A percentile compares a stretch with the other conserved stretches of the same genome.
These are phyloP conservation scores for Vanrija sp. DNA, from an alignment of 1,284 basidiomycete species.

Conservation along the genomic window DNA sequence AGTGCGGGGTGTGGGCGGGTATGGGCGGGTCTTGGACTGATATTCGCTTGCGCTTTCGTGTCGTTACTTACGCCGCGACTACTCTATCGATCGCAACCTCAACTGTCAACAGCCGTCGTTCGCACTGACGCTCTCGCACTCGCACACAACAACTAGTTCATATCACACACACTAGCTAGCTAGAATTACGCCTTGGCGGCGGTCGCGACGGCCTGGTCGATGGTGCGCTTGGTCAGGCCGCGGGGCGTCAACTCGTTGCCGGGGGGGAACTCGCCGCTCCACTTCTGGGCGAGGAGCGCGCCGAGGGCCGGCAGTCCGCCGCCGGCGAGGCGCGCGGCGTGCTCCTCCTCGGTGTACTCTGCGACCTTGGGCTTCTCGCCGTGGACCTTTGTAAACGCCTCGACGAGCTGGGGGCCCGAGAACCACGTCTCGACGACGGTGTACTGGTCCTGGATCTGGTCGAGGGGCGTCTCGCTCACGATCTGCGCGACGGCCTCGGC, in stretches of 20 bases:
- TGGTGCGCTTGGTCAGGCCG: too few relatives aligned
- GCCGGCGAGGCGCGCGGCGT: not conserved
- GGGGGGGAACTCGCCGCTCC: not conserved
- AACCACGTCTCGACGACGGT: not conserved
- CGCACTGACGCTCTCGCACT: too few relatives aligned
- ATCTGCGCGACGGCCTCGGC: not conserved
- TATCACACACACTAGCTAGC: too few relatives aligned
- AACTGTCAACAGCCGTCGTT: too few relatives aligned
- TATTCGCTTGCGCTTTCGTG: too few relatives aligned
- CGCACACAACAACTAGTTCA: too few relatives aligned
- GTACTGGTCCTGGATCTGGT: not conserved
- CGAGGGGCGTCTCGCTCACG: not conserved
- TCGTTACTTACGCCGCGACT: too few relatives aligned
- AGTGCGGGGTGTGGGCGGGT: too few relatives aligned
- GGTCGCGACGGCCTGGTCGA: too few relatives aligned
- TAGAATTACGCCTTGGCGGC: too few relatives aligned
- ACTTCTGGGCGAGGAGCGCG: not conserved
- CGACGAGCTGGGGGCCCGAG: not conserved
- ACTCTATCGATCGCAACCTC: too few relatives aligned
- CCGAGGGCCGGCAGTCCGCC: not conserved
- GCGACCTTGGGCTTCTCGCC: not conserved
- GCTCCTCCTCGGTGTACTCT: not conserved
- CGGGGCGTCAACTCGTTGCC: not conserved
- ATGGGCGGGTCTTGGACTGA: too few relatives aligned
- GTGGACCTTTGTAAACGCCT: not conserved